Base-by-base conservation (phyloP, 2,329 filamentous ascomycete species). In the Phialophora expanda region DNA sequence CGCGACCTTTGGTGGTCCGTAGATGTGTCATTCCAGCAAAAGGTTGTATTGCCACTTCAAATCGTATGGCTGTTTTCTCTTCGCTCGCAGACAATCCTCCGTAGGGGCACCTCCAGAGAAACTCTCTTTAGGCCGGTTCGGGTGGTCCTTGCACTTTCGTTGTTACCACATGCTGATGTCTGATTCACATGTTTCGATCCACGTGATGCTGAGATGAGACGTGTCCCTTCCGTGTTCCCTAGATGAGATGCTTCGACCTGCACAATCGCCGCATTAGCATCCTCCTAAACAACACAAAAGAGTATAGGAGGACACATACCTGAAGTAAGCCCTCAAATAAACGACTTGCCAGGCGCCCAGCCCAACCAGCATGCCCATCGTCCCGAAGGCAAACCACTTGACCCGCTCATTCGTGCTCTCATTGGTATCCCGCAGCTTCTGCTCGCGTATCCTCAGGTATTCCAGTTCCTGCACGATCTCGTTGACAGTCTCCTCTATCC, bases 331-430 rank as follows among this genome's bases (percentile, higher is more conserved):
- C 78, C 95, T 87, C 80, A 99, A 85, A 81, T 99, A 99, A 77
- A 99, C 88, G 76, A 99, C 91, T 87, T 99, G 95, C 95, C 95
- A 99, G 50, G 84, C 93, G 79, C 95, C 96, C 73, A 99, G 84
- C 38, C 87, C 91, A 72, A 97, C 84, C 73, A 99, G 83, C 84
- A 97, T 89, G 69, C 92, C 90, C 82, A 97, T 98, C 30, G 94
- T 98, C 71, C 89, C 88, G 78, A 97, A 89, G 56, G 94, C 94
- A 80, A 99, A 99, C 93, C 92, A 98, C 85, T 98, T 99, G 75
- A 99, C 95, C 66, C 95, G 88, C 81, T 91, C 95, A 82, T 99
- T 99, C 72, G 95, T 99, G 85, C 94, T 98, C 89, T 99, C 95
- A 80, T 99, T 99, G 73, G 95, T 99, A 82, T 99, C 94, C 78